Evolutionary conservation across 192 early-diverging fungal species (phyloP), one percentile per base, ranked within the genome.

Genomic region (Allomyces macrogynus): DNA sequence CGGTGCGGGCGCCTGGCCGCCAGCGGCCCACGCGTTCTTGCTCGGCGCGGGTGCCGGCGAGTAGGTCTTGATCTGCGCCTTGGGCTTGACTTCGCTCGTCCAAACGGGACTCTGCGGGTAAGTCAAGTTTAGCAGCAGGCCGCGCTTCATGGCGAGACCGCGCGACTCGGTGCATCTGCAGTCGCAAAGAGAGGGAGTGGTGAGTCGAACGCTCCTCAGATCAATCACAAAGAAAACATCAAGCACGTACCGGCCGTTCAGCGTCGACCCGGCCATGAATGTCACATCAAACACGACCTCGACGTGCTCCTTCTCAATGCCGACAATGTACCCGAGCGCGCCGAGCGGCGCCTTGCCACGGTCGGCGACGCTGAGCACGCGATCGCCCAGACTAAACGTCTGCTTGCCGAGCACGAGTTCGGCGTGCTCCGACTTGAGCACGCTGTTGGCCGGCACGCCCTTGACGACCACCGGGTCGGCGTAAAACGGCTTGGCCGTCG

Each of bases 211-310:
- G 20, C 61, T 1, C 49, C 32, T n/a, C 24, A 27, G 26, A 63
- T 27, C 62, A 42, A 68, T 22, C 24, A 66, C 3, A 26, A n/a
- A 74, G n/a, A n/a, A n/a, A n/a, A n/a, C n/a, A n/a, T n/a, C n/a
- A n/a, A n/a, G n/a, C n/a, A 74, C 70, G 66, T 69, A 85, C 67
- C 85, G 71, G 49, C 86, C 87, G 54, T 84, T 84, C 18, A 97
- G 74, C 43, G 76, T 84, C 22, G 75, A 79, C 3, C 88, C 91
- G 64, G 82, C 84, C 74, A 93, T 81, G 66, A 95, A 89, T 5
- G 81, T 67, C 64, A 73, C 68, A 73, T 99, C 95, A 68, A 97
- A 89, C 0, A 99, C 71, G 18, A 99, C 80, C 67, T 97, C 94
- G 5, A 96, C 70, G 61, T 78, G 74, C 22, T 81, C 72, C 25